phyloP scores from a whole-genome alignment of 2,329 filamentous ascomycete genomes.

The Alternaria hordeiaustralica region DNA sequence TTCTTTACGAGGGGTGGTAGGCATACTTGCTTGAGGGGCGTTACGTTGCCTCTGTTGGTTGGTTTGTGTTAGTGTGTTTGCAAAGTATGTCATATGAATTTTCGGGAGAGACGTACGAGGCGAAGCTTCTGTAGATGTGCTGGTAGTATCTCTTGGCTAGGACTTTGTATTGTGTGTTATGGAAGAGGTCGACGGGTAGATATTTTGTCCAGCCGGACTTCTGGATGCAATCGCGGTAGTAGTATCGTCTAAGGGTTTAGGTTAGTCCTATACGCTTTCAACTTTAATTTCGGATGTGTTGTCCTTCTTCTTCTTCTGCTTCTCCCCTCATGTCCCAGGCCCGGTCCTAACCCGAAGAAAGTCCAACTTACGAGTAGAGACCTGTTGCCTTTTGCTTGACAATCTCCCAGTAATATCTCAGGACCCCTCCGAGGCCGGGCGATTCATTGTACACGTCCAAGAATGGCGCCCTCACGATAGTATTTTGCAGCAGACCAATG shows the following conservation, averaged over 20 bases:
- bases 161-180: constrained; percentile 14
- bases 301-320: not conserved
- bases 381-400: constrained; percentile 22
- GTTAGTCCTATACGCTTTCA: constrained; percentile 5
- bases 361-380: constrained; percentile 24
- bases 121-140: constrained; percentile 67
- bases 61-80: constrained; percentile 9
- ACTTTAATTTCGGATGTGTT: not conserved
- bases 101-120: constrained; percentile 37
- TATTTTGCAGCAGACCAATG: constrained; percentile 32
- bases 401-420: constrained; percentile 27
- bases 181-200: constrained; percentile 19
- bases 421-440: constrained; percentile 6
- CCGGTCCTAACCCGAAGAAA: not conserved
- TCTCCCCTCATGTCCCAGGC: not conserved
- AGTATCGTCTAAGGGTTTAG: constrained; percentile 12
- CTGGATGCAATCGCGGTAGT: constrained; percentile 21
- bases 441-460: constrained; percentile 12
- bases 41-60: constrained; percentile 24
- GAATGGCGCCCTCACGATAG: constrained; percentile 24
- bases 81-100: not conserved
- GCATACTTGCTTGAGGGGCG: constrained; percentile 57
- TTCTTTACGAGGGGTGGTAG: constrained; percentile 58
- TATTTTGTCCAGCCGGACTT: constrained; percentile 19
- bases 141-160: constrained; percentile 65